phyloP scores from a whole-genome alignment of 305 asterid genomes.

The Withania somnifera region DNA sequence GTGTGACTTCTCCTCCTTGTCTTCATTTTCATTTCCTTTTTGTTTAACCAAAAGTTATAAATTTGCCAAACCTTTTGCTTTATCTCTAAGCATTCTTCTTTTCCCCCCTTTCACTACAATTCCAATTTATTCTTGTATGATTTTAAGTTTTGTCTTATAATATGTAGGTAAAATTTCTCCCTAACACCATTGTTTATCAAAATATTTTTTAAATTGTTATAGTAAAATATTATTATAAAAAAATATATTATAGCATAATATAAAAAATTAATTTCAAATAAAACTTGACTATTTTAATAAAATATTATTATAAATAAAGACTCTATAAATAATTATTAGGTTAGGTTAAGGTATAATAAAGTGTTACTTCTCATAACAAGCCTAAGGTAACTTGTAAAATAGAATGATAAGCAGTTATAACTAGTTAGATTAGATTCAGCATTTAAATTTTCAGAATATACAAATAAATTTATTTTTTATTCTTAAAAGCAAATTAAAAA shows the following conservation, averaged over 20 bases:
- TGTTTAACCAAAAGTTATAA: not conserved
- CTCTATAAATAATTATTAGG: not conserved
- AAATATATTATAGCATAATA: not conserved
- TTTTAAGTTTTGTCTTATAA: not conserved
- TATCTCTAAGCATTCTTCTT: not conserved
- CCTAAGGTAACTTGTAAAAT: not conserved
- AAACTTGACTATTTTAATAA: not conserved
- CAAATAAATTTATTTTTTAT: not conserved
- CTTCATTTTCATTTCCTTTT: not conserved
- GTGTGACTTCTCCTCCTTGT: not conserved
- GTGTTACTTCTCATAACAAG: not conserved
- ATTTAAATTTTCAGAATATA: not conserved
- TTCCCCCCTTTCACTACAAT: not conserved
- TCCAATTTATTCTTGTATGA: not conserved
- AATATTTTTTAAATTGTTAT: not conserved
- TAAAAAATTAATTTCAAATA: not conserved
- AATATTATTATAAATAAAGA: not conserved
- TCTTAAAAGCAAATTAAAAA: not conserved
- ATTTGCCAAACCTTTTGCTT: not conserved
- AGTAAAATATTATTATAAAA: not conserved
- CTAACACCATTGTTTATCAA: not conserved
- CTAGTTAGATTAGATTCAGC: too few relatives aligned
- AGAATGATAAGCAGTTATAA: not conserved
- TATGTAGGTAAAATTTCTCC: not conserved
- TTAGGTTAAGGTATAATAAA: not conserved